phyloP scores from a whole-genome alignment of 2,329 filamentous ascomycete species.

The Penicillium capsulatum region DNA sequence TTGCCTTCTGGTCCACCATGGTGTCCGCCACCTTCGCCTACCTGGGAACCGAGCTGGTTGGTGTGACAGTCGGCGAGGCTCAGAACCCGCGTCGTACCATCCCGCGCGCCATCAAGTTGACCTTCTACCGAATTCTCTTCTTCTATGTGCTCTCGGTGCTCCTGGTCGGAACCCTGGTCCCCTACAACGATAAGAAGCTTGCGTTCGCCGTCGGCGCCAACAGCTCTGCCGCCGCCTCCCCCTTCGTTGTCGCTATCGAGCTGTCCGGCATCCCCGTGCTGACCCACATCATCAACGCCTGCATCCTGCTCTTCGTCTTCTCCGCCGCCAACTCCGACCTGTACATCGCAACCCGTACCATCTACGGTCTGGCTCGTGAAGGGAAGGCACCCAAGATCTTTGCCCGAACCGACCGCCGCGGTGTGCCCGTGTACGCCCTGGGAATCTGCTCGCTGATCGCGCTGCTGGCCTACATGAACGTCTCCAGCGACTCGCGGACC shows the following conservation, averaged over 20 bases:
- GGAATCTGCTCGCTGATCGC: constrained; percentile 58
- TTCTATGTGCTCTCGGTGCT: constrained; percentile 75
- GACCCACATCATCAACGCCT: constrained; percentile 67
- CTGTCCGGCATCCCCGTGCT: constrained; percentile 60
- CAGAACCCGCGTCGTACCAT: constrained; percentile 75
- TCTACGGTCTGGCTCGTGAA: constrained; percentile 69
- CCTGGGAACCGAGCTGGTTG: constrained; percentile 70
- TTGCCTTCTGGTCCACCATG: constrained; percentile 66
- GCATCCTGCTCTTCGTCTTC: constrained; percentile 72
- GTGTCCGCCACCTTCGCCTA: constrained; percentile 76
- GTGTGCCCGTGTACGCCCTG: constrained; percentile 66
- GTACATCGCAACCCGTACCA: constrained; percentile 68
- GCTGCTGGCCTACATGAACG: constrained; percentile 66
- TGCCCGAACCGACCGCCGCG: constrained; percentile 64
- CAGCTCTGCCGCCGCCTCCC: constrained; percentile 59
- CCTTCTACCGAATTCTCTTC: constrained; percentile 75
- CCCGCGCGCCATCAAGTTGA: constrained; percentile 72
- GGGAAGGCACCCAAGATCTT: constrained; percentile 69
- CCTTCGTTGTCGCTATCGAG: constrained; percentile 70
- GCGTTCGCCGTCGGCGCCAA: constrained; percentile 46
- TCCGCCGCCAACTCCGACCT: constrained; percentile 73
- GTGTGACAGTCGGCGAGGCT: constrained; percentile 73
- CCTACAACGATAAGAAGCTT: constrained; percentile 62
- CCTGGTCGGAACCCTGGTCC: constrained; percentile 71
- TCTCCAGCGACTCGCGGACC: constrained; percentile 52